Evolutionary conservation across 352 stramenopile genomes (phyloP), one percentile per base, ranked within the genome.

Genomic region (Thalassiosira hispida): DNA sequence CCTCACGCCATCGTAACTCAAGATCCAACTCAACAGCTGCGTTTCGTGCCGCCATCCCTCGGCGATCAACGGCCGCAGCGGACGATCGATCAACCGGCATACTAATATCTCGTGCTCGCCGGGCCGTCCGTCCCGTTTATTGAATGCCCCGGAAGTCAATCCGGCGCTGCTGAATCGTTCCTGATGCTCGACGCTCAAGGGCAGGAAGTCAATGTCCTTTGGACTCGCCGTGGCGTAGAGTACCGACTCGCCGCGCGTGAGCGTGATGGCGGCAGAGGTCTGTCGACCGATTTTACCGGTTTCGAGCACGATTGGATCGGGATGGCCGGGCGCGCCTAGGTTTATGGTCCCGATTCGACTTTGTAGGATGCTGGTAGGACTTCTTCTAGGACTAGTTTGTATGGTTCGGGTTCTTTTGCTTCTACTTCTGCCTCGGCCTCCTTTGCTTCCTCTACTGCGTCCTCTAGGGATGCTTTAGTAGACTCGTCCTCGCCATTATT

Each of bases 91-190:
- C 22, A 99, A 90, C 22, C 97, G 95, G 60, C 93, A 98, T 44
- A 97, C 96, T 69, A 99, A 89, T 57, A 99, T 97, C 84, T 99
- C 96, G 35, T 97, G 94, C 81, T 99, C 97, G 12, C 87, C 95
- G 29, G 95, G 93, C 20, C 92, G 82, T 51, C 92, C 92, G 68
- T 96, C 92, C 23, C 92, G 71, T 74, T 94, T 95, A 77, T 94
- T 94, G 73, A 94, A 95, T 46, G 63, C 77, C 31, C 93, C 92
- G 56, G 77, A 90, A 5, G 92, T 96, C 66, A 90, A 76, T n/a
- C 92, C 92, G 6, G 88, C 87, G 12, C 77, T 78, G 62, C 69
- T 89, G 63, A 95, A 95, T 44, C 93, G 71, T 76, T 95, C 91
- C 72, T 95, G 88, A 84, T 96, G 91, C 27, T 96, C 93, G 4